Conservation (phyloP, 148 eudicot genomes). For the Pharnaceum exiguum region DNA sequence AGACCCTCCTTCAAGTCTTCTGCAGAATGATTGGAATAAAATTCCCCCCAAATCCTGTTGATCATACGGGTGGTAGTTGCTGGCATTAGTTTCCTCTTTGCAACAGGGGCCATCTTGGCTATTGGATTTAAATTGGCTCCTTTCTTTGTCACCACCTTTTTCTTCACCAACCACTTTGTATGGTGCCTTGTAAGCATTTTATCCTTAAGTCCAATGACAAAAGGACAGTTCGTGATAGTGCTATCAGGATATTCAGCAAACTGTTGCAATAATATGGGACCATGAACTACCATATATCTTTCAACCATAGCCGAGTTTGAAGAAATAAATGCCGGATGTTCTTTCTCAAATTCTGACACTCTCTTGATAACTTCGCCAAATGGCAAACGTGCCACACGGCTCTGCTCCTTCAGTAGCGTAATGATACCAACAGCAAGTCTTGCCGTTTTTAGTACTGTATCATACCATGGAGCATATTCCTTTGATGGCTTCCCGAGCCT, state of each 20-base stretch:
- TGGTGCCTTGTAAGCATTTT: constrained; percentile 89
- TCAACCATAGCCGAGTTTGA: constrained; percentile 58
- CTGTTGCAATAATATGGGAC: constrained; percentile 88
- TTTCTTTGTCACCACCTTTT: constrained; percentile 47
- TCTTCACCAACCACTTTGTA: constrained; percentile 92
- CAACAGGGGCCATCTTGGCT: constrained; percentile 59
- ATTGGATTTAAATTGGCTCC: constrained; percentile 75
- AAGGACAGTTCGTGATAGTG: constrained; percentile 61
- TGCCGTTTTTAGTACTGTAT: constrained; percentile 85
- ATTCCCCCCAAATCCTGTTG: constrained; percentile 96
- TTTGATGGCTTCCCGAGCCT: constrained; percentile 95
- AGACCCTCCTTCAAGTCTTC: constrained; percentile 51
- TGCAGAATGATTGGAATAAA: constrained; percentile 75
- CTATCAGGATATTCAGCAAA: constrained; percentile 89
- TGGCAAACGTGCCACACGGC: constrained; percentile 78
- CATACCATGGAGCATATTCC: constrained; percentile 93
- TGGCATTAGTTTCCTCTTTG: constrained; percentile 76
- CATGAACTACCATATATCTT: constrained; percentile 85
- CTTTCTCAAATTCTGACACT: constrained; percentile 55
- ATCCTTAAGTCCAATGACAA: constrained; percentile 58
- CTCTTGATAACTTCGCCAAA: constrained; percentile 67
- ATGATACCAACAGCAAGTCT: constrained; percentile 70
- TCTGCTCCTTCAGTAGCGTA: constrained; percentile 81
- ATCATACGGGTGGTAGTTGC: constrained; percentile 88
- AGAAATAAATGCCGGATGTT: constrained; percentile 71